Percentiles rank a stretch among this genome's conserved stretches.
Evolutionary conservation across 345 rosid species (phyloP).

Genomic region (Populus pruinosa): DNA sequence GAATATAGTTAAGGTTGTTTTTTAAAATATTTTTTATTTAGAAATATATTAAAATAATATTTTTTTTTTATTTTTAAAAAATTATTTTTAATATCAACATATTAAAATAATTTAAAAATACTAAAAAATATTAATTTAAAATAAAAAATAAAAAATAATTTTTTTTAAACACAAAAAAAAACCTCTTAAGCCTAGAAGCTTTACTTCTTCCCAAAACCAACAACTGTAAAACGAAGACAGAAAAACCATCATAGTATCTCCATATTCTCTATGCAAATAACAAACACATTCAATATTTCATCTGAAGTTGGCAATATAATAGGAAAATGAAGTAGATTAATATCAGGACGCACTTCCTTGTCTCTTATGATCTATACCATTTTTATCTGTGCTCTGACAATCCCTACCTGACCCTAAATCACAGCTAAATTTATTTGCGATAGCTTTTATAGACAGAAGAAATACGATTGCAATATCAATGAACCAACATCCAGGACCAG

Average conservation of each 20-base stretch:
- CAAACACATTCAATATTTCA: background rate
- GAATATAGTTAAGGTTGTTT: too few relatives aligned
- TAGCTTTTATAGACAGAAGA: background rate
- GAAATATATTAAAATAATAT: too few relatives aligned
- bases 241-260: background rate
- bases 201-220: background rate
- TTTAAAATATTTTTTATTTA: too few relatives aligned
- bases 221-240: background rate
- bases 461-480: too few relatives aligned
- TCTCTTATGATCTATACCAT: background rate
- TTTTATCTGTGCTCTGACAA: background rate
- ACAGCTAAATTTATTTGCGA: background rate
- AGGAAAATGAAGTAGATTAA: background rate
- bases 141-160: too few relatives aligned
- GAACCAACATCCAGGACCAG: background rate
- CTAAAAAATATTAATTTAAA: too few relatives aligned
- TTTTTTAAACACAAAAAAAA: too few relatives aligned
- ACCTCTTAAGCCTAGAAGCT: background rate
- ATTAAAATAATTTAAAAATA: too few relatives aligned
- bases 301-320: background rate
- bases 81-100: too few relatives aligned
- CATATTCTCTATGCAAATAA: too few relatives aligned
- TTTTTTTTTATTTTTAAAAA: too few relatives aligned
- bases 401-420: background rate
- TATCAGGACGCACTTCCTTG: background rate